Conservation (phyloP, 129 eudicot genomes). For the Deinandra increscens region DNA sequence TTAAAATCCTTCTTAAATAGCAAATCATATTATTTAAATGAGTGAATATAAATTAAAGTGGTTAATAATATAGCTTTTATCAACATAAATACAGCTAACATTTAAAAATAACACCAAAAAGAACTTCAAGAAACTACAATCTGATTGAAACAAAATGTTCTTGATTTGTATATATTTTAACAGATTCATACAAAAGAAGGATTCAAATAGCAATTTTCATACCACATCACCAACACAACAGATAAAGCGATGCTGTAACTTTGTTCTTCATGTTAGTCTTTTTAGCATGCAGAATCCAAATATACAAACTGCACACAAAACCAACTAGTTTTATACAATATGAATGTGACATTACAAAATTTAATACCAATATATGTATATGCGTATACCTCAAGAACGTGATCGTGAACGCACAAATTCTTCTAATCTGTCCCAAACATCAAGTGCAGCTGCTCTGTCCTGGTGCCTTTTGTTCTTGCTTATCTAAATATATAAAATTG, state of each 20-base stretch:
- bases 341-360: not conserved
- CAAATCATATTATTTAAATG: not conserved
- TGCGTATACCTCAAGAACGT: conserved; percentile 52
- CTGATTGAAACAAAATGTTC: not conserved
- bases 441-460: conserved; percentile 98
- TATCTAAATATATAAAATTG: conserved; percentile 49
- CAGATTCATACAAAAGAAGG: conserved; percentile 2
- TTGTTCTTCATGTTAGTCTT: conserved; percentile 11
- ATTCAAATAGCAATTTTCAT: conserved; percentile 7
- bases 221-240: not conserved
- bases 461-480: conserved; percentile 98
- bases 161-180: conserved; percentile 11
- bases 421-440: conserved; percentile 96
- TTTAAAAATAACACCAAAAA: not conserved
- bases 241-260: not conserved
- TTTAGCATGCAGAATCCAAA: conserved; percentile 8
- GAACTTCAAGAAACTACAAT: not conserved
- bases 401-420: conserved; percentile 93
- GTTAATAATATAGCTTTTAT: not conserved
- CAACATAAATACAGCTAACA: not conserved
- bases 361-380: conserved; percentile 2
- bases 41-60: not conserved
- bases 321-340: not conserved
- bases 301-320: not conserved
- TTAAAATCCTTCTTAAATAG: not conserved